phyloP scores from a whole-genome alignment of 176 grass and related monocot genomes.

The Hordeum vulgare region MorexV3_pseudomolecules_assembly NC_058523.1:492505831-492506330 shows the following conservation, averaged over 20 bases:
- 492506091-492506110: not conserved
- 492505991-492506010: slow-evolving; percentile 64
- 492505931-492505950: slow-evolving; percentile 50
- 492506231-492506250: not conserved
- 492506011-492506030: slow-evolving; percentile 52
- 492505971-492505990: slow-evolving; percentile 55
- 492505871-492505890: slow-evolving; percentile 60
- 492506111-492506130: not conserved
- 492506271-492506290: slow-evolving; percentile 75
- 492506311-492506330: slow-evolving; percentile 6
- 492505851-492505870: slow-evolving; percentile 50
- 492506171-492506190: not conserved
- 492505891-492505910: slow-evolving; percentile 44
- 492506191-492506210: not conserved
- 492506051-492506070: slow-evolving; percentile 68
- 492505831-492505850: slow-evolving; percentile 48
- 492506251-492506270: slow-evolving; percentile 60
- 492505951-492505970: slow-evolving; percentile 45
- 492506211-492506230: not conserved
- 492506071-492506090: not conserved
- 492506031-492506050: slow-evolving; percentile 70
- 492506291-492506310: slow-evolving; percentile 65
- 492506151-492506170: not conserved
- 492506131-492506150: not conserved
- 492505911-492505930: slow-evolving; percentile 54